Conservation (phyloP, 192 early-diverging fungal genomes). For the Borealophlyctis nickersoniae region DNA sequence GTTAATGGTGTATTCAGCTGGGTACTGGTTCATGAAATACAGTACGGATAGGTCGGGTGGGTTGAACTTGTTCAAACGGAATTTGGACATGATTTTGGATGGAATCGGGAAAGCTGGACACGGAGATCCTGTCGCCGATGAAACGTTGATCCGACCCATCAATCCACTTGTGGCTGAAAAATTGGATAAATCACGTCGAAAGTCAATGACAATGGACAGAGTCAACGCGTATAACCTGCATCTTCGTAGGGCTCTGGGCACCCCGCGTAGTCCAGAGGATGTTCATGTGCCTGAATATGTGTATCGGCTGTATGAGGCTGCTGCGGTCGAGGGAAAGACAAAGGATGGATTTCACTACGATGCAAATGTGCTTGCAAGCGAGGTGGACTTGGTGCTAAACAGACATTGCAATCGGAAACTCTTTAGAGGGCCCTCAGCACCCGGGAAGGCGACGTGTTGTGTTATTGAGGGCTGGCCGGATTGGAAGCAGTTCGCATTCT, state of each 20-base stretch:
- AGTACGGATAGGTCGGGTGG: slow-evolving; percentile 28
- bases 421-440: slow-evolving; percentile 27
- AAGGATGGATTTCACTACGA: slow-evolving; percentile 72
- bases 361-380: slow-evolving; percentile 38
- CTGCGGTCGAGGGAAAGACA: slow-evolving; percentile 39
- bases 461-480: slow-evolving; percentile 47
- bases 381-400: slow-evolving; percentile 61
- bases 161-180: slow-evolving; percentile 27
- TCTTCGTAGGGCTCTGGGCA: not conserved
- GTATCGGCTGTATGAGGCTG: slow-evolving; percentile 31
- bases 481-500: slow-evolving; percentile 32
- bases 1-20: slow-evolving; percentile 47
- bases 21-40: slow-evolving; percentile 67
- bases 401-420: slow-evolving; percentile 55
- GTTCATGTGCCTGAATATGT: slow-evolving; percentile 27
- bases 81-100: slow-evolving; percentile 5
- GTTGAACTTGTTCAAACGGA: slow-evolving; percentile 38
- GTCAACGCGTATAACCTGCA: slow-evolving; percentile 54
- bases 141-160: slow-evolving; percentile 24
- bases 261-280: not conserved
- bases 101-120: not conserved
- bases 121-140: slow-evolving; percentile 1
- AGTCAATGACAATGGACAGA: slow-evolving; percentile 40
- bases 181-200: slow-evolving; percentile 46
- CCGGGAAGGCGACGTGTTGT: slow-evolving; percentile 61